Evolutionary conservation across 139 green algal genomes (phyloP).

Genomic region (Chlamydomonas sp.): DNA sequence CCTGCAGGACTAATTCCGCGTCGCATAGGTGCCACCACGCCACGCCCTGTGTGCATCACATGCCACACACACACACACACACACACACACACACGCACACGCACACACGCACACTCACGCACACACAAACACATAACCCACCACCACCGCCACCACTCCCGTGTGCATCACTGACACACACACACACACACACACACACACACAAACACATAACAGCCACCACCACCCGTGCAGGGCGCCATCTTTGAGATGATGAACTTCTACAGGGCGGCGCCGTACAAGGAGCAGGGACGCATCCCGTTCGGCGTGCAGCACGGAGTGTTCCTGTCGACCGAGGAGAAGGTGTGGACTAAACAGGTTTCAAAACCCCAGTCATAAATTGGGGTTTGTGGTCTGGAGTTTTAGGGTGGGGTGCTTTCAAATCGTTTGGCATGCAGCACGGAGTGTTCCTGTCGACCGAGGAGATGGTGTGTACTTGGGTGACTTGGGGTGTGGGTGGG

Average conservation of each 20-base stretch:
- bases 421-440: neutral
- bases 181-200: too few relatives aligned
- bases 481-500: too few relatives aligned
- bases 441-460: conserved; percentile 18
- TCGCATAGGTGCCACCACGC: too few relatives aligned
- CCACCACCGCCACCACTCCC: too few relatives aligned
- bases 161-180: too few relatives aligned
- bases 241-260: conserved; percentile 60
- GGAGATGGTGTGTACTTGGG: neutral
- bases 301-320: conserved; percentile 50
- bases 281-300: conserved; percentile 38
- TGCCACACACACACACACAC: too few relatives aligned
- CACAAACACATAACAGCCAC: too few relatives aligned
- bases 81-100: too few relatives aligned
- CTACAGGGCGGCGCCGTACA: conserved; percentile 51
- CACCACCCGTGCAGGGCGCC: conserved; percentile 35
- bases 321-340: conserved; percentile 41
- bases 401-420: too few relatives aligned
- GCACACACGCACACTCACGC: neutral
- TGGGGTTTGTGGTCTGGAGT: neutral
- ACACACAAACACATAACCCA: neutral
- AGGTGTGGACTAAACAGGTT: too few relatives aligned
- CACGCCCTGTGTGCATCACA: too few relatives aligned
- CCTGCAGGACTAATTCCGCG: too few relatives aligned
- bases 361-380: neutral